Conservation (phyloP, 768 basidiomycete genomes). For the Coprinopsis cinerea region DNA sequence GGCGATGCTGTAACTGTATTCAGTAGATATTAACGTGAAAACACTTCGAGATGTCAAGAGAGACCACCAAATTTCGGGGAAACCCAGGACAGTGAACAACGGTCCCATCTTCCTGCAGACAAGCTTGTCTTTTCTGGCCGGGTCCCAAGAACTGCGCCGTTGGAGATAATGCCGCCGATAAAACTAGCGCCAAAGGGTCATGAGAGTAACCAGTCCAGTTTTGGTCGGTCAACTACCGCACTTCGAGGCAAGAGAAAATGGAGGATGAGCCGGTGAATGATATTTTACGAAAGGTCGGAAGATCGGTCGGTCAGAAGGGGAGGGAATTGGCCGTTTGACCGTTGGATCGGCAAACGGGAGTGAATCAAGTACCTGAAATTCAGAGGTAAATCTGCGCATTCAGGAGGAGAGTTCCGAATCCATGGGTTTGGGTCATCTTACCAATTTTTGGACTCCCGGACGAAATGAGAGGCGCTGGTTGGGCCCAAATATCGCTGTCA, state of each 20-base stretch:
- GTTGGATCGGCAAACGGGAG: neutral
- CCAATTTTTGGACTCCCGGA: neutral
- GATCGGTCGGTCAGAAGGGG: neutral
- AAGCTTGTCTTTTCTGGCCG: neutral
- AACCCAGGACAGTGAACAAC: neutral
- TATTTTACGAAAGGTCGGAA: neutral
- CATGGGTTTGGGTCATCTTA: conserved; percentile 3
- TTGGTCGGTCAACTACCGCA: too few relatives aligned
- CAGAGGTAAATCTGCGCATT: neutral
- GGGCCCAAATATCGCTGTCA: neutral
- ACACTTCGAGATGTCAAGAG: neutral
- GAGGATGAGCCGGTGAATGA: neutral
- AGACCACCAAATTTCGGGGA: conserved; percentile 4
- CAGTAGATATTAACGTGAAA: neutral
- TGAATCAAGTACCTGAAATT: neutral
- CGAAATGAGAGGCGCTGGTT: neutral
- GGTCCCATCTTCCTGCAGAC: neutral
- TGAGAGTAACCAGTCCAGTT: too few relatives aligned
- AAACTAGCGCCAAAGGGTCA: neutral
- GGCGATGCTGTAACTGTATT: neutral
- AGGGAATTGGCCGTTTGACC: neutral
- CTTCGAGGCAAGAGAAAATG: neutral
- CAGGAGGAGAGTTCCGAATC: neutral
- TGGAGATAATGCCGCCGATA: neutral
- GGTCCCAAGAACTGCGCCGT: neutral